Evolutionary conservation across 2,329 filamentous ascomycete species (phyloP).

Genomic region (Xylaria sp.): DNA sequence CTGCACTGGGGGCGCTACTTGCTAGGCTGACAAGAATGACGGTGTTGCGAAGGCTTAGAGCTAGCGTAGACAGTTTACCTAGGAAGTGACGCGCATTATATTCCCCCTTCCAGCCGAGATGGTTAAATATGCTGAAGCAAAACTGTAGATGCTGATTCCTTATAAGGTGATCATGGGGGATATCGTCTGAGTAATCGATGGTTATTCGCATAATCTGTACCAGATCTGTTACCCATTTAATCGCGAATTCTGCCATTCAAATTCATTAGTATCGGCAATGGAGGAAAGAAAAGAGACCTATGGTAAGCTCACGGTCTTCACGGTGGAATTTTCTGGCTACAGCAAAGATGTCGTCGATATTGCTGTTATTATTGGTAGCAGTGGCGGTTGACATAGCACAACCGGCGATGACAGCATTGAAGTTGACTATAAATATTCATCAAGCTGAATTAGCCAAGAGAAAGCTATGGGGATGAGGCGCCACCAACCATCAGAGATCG

Average conservation of each 20-base stretch:
- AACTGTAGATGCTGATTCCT: slow-evolving; percentile 78
- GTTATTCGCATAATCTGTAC: slow-evolving; percentile 76
- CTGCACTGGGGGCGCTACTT: slow-evolving; percentile 64
- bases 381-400: slow-evolving; percentile 65
- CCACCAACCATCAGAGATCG: slow-evolving; percentile 61
- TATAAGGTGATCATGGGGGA: slow-evolving; percentile 76
- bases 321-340: slow-evolving; percentile 66
- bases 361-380: slow-evolving; percentile 58
- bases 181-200: slow-evolving; percentile 84
- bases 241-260: slow-evolving; percentile 62
- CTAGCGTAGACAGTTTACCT: slow-evolving; percentile 79
- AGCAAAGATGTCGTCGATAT: slow-evolving; percentile 78
- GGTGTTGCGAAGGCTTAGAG: slow-evolving; percentile 79
- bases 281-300: background rate
- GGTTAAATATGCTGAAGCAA: slow-evolving; percentile 81
- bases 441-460: slow-evolving; percentile 29
- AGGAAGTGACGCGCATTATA: slow-evolving; percentile 70
- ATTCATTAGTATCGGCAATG: slow-evolving; percentile 12
- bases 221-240: slow-evolving; percentile 73
- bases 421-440: slow-evolving; percentile 57
- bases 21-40: slow-evolving; percentile 73
- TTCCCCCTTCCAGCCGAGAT: slow-evolving; percentile 78
- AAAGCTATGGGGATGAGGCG: background rate
- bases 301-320: slow-evolving; percentile 50
- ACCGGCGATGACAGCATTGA: slow-evolving; percentile 69